Percentiles rank a stretch among this genome's conserved stretches.
Evolutionary conservation across 441 rosid genomes (phyloP).

Genomic region (Euphorbia corollata): DNA sequence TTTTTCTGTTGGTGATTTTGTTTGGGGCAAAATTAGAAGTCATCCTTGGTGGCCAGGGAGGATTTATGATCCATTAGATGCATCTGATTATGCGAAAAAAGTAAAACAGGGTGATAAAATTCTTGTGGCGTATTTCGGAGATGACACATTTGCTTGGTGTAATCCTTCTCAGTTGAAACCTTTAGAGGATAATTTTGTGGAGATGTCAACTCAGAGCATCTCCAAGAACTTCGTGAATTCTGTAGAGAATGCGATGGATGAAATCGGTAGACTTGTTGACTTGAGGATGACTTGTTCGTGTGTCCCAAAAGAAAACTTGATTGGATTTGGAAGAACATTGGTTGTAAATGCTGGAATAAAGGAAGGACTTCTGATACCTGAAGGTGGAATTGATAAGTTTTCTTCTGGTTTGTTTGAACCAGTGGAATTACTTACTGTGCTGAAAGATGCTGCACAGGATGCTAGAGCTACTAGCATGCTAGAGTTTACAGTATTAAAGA

Average conservation of each 20-base stretch:
- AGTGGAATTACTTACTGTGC: constrained; percentile 27
- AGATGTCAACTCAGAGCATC: constrained; percentile 45
- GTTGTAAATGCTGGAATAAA: constrained; percentile 57
- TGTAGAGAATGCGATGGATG: constrained; percentile 48
- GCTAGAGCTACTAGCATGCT: constrained; percentile 33
- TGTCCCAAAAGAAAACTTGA: constrained; percentile 33
- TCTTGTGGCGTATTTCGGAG: constrained; percentile 73
- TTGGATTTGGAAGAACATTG: constrained; percentile 33
- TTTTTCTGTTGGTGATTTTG: constrained; percentile 66
- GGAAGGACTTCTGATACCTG: constrained; percentile 59
- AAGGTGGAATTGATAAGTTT: constrained; percentile 41
- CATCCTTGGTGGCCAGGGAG: constrained; percentile 95
- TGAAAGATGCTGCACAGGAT: constrained; percentile 36
- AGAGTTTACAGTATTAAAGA: constrained; percentile 41
- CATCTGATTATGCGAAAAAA: constrained; percentile 58
- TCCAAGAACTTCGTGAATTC: constrained; percentile 47
- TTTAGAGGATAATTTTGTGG: constrained; percentile 53
- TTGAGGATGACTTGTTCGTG: constrained; percentile 51
- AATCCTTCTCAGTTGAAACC: constrained; percentile 62
- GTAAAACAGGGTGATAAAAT: constrained; percentile 41
- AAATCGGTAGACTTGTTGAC: constrained; percentile 59
- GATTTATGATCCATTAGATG: constrained; percentile 56
- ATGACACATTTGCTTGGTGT: constrained; percentile 73
- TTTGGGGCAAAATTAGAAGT: constrained; percentile 69
- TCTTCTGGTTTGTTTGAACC: constrained; percentile 48